phyloP scores from a whole-genome alignment of 352 stramenopile species.

The Phytophthora sojae region DNA sequence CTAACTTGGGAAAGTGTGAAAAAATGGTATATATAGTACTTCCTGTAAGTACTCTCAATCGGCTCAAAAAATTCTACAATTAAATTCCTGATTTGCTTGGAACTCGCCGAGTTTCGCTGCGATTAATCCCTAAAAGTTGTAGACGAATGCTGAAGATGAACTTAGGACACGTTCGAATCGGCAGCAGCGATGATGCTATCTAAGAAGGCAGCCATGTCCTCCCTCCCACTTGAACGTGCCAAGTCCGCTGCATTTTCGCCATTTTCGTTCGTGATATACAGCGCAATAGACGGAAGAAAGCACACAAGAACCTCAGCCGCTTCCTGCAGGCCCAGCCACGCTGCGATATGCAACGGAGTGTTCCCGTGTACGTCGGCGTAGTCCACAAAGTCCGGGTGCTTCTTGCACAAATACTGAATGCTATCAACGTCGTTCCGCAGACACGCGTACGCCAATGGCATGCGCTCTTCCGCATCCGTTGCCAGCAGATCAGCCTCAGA shows the following conservation, averaged over 20 bases:
- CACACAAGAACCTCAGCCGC: conserved; percentile 45
- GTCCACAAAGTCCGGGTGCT: conserved; percentile 72
- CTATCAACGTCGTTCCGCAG: conserved; percentile 57
- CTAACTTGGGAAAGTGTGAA: too few species aligned
- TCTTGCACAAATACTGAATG: conserved; percentile 57
- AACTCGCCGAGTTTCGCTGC: too few species aligned
- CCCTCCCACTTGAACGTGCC: conserved; percentile 42
- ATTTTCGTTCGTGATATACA: conserved; percentile 65
- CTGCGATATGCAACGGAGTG: conserved; percentile 68
- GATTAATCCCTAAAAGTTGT: too few species aligned
- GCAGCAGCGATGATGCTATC: conserved; percentile 33
- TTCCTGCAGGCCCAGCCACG: conserved; percentile 48
- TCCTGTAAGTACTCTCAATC: too few species aligned
- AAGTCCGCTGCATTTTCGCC: conserved; percentile 53
- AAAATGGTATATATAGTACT: too few species aligned
- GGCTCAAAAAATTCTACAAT: too few species aligned
- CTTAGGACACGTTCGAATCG: conserved; percentile 20
- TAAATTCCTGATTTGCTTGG: too few species aligned
- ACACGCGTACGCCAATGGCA: conserved; percentile 72
- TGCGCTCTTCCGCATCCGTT: conserved; percentile 59
- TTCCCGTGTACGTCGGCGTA: conserved; percentile 74
- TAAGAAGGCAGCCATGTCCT: conserved; percentile 34
- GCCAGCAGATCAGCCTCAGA: conserved; percentile 62
- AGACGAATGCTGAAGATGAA: too few species aligned
- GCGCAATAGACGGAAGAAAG: conserved; percentile 52